Evolutionary conservation across 2,329 filamentous ascomycete species (phyloP), one percentile per base, ranked within the genome.

Genomic region (Sporothrix brasiliensis): DNA sequence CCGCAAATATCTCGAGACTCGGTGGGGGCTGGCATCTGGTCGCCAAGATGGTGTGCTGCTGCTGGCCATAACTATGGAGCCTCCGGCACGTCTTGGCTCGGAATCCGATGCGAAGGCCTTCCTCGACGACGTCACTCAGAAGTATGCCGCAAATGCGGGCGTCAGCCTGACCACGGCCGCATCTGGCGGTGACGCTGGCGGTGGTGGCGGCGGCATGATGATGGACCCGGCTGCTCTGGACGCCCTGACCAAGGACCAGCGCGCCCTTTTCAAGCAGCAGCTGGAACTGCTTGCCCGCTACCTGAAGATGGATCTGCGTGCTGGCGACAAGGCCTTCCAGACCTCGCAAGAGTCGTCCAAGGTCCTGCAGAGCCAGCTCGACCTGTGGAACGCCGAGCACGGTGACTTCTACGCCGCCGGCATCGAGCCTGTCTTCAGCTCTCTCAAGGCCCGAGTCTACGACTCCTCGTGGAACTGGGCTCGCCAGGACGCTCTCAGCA

Each of bases 401-500:
- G 95, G 95, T 72, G 95, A 99, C 73, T 92, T 97, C 81, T 99
- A 99, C 78, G 95, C 95, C 27, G 85, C 92, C 34, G 95, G 95
- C 67, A 98, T 99, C 74, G 92, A 96, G 80, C 95, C 95, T 13
- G 90, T 93, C 24, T 99, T 99, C 82, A 96, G 92, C 78, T 85
- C 92, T 4, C 88, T 98, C 73, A 99, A 99, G 81, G 95, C 95
- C 44, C 91, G 95, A 78, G 90, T 95, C 11, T 99, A 99, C 82
- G 95, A 99, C 80, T 98, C 95, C 0, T 96, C 93, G 0, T 99
- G 95, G 95, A 99, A 99, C 81, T 99, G 95, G 95, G 95, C 93
- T 73, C 91, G 95, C 68, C 95, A 99, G 79, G 95, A 99, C 80
- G 95, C 94, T 39, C 88, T 99, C 69, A 95, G 87, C 83, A 99